phyloP scores from a whole-genome alignment of 441 rosid species.

The Capsella rubella region DNA sequence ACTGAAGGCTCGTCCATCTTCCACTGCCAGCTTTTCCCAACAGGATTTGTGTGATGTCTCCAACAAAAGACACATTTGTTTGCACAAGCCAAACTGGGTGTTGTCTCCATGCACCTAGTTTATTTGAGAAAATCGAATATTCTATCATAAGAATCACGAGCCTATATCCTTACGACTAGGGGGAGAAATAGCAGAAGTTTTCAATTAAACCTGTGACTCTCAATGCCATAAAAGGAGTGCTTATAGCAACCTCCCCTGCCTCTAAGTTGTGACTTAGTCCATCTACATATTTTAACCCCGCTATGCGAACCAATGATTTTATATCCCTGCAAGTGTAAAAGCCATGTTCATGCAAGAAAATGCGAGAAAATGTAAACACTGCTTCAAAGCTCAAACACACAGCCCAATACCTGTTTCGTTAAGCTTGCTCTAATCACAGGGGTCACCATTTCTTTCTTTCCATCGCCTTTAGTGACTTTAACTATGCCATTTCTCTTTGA shows the following conservation, averaged over 20 bases:
- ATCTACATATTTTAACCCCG: slow-evolving; percentile 95
- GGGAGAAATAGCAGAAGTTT: not conserved
- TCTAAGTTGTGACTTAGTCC: slow-evolving; percentile 99
- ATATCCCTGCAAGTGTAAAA: slow-evolving; percentile 71
- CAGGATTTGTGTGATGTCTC: slow-evolving; percentile 99
- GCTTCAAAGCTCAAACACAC: slow-evolving; percentile 18
- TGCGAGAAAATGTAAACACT: not conserved
- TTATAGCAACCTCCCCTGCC: slow-evolving; percentile 99
- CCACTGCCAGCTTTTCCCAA: slow-evolving; percentile 99
- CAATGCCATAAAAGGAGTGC: slow-evolving; percentile 97
- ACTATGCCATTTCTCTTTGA: slow-evolving; percentile 53
- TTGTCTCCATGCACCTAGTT: slow-evolving; percentile 95
- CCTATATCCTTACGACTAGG: slow-evolving; percentile 5
- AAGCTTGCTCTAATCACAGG: slow-evolving; percentile 92
- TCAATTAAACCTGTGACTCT: slow-evolving; percentile 84
- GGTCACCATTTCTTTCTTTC: slow-evolving; percentile 88
- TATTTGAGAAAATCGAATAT: slow-evolving; percentile 14
- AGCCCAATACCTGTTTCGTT: slow-evolving; percentile 74
- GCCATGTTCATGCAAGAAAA: not conserved
- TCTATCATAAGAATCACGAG: slow-evolving; percentile 14
- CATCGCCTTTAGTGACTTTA: slow-evolving; percentile 56
- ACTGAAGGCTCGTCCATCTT: slow-evolving; percentile 94
- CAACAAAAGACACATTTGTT: slow-evolving; percentile 98
- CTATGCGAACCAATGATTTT: slow-evolving; percentile 96
- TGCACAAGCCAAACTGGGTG: slow-evolving; percentile 97